phyloP scores from a whole-genome alignment of 352 stramenopile species.

The Pilasporangium apinafurcum region DNA sequence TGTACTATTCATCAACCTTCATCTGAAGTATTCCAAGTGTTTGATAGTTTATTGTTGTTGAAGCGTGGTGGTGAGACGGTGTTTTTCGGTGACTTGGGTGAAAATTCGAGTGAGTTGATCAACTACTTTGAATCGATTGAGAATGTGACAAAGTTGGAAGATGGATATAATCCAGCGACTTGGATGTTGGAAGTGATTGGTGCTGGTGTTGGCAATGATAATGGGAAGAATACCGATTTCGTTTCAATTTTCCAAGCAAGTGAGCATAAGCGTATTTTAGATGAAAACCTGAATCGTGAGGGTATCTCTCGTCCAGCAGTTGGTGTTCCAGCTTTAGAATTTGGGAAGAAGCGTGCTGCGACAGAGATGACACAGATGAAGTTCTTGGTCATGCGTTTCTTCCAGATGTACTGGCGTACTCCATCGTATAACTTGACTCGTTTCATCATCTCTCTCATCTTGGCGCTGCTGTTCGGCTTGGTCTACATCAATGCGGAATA shows the following conservation, averaged over 20 bases:
- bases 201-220: conserved; percentile 33
- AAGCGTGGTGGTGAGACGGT: conserved; percentile 26
- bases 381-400: conserved; percentile 29
- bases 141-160: conserved; percentile 20
- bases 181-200: conserved; percentile 72
- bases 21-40: conserved; percentile 80
- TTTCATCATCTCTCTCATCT: conserved; percentile 15
- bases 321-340: conserved; percentile 14
- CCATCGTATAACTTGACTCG: conserved; percentile 60
- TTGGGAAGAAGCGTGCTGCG: conserved; percentile 23
- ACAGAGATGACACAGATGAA: conserved; percentile 17
- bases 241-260: conserved; percentile 19
- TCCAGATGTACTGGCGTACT: conserved; percentile 60
- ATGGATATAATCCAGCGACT: conserved; percentile 74
- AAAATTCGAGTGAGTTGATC: conserved; percentile 26
- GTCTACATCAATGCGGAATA: conserved; percentile 27
- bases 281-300: conserved; percentile 10
- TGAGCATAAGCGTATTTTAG: conserved; percentile 12
- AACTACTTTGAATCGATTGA: conserved; percentile 52
- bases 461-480: too few relatives aligned
- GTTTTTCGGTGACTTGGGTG: conserved; percentile 29
- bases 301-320: conserved; percentile 13
- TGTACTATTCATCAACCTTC: conserved; percentile 90
- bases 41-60: conserved; percentile 75
- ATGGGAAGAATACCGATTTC: conserved; percentile 12